Base-by-base conservation (phyloP, 192 early-diverging fungal genomes). In the Linnemannia schmuckeri region DNA sequence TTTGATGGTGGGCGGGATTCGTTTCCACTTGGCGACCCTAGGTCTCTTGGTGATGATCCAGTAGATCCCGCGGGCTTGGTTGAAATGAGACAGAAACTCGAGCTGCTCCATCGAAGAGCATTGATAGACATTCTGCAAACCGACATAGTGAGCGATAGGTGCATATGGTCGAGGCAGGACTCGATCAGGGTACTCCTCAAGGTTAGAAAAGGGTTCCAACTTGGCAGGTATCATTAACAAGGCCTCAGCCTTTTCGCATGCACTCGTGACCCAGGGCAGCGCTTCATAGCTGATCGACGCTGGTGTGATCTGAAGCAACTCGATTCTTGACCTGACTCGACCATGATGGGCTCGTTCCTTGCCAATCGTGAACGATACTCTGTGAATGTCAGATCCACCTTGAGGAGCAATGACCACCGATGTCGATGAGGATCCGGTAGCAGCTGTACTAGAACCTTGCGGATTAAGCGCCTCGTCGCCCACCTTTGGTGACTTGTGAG, bases 41-140 rank as follows among this genome's bases (percentile, higher is more conserved):
- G 55, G 55, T n/a, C 8, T 24, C 46, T 74, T 74, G 46, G 46
- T 15, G 46, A 74, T 38, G 72, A 52, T 74, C 72, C 72, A 74
- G 15, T 74, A 74, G 46, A 74, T 22, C 6, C 72, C 44, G 15
- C 72, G 72, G 0, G 42, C 72, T 33, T 74, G 72, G 17, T 52
- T 20, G 72, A 74, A 74, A n/a, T 15, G 72, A 3, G 72, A 74
- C n/a, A 74, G 6, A 22, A 74, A 74, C 46, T 74, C 72, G 40
- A 74, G 72, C 33, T 74, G 72, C 9, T 74, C 72, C 42, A 44
- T 38, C 7, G 27, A 20, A 4, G n/a, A 27, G 72, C 46, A 30
- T 4, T 44, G 42, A 27, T 12, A 30, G 46, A 74, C 72, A 24
- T 74, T 74, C 9, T 74, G 72, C 20, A 74, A n/a, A 52, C 42